A percentile compares a stretch with the other conserved stretches of the same genome.
Evolutionary conservation across 2,329 filamentous ascomycete species (phyloP).

Genomic region (Trichoderma afroharzianum): DNA sequence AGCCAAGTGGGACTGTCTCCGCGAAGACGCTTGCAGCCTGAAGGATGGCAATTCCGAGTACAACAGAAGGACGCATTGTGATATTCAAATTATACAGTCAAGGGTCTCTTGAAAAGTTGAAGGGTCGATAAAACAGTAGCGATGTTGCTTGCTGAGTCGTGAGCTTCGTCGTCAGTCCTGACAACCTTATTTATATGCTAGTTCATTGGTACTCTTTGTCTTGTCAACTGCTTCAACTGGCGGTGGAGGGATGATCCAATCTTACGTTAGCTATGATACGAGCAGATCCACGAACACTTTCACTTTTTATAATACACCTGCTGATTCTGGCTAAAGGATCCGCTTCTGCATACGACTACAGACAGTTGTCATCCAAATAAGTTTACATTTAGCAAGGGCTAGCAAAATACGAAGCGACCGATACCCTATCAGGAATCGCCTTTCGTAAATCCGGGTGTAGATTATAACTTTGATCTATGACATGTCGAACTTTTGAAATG

Average conservation of each 20-base stretch:
- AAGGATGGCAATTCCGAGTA: not conserved
- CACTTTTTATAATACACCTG: not conserved
- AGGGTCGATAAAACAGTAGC: not conserved
- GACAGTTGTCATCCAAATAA: not conserved
- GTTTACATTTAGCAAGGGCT: not conserved
- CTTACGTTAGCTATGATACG: not conserved
- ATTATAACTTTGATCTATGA: not conserved
- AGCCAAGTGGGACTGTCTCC: not conserved
- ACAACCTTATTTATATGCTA: not conserved
- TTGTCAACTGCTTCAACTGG: not conserved
- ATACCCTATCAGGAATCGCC: not conserved
- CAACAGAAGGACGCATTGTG: not conserved
- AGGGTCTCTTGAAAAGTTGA: not conserved
- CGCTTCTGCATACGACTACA: not conserved
- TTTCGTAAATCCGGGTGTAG: not conserved
- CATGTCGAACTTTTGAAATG: not conserved
- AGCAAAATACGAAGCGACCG: not conserved
- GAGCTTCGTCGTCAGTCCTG: not conserved
- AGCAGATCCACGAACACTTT: not conserved
- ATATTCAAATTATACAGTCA: not conserved
- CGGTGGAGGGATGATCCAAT: not conserved
- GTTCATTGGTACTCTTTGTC: not conserved
- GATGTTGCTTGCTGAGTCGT: not conserved
- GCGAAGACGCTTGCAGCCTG: not conserved
- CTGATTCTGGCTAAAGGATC: not conserved